Percentiles rank a stretch among this genome's conserved stretches.
phyloP scores from a whole-genome alignment of 2,329 filamentous ascomycete species.

The Ascochyta pisi region DNA sequence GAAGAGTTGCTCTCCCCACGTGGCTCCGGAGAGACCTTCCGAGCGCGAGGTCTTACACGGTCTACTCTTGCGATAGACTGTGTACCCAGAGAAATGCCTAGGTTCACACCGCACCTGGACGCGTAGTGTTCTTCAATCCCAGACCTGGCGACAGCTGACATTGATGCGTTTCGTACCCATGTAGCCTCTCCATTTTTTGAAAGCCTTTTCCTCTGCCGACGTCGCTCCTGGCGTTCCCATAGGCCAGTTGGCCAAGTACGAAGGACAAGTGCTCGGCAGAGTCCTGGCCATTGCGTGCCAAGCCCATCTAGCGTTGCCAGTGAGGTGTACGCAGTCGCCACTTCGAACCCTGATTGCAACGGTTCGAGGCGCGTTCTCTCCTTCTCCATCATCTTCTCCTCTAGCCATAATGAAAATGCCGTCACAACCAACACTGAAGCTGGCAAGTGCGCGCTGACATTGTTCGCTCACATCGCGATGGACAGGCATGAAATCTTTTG shows the following conservation, averaged over 20 bases:
- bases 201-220: conserved; percentile 40
- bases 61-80: background rate
- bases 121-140: conserved; percentile 34
- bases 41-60: background rate
- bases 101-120: background rate
- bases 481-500: conserved; percentile 89
- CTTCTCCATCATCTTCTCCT: conserved; percentile 48
- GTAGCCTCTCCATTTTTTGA: conserved; percentile 49
- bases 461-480: conserved; percentile 94
- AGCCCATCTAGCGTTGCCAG: conserved; percentile 78
- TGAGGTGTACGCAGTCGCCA: conserved; percentile 91
- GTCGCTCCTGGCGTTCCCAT: conserved; percentile 44
- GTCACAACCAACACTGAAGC: conserved; percentile 89
- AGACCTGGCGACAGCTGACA: conserved; percentile 51
- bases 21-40: background rate
- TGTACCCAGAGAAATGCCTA: background rate
- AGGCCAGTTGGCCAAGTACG: conserved; percentile 78
- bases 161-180: conserved; percentile 51
- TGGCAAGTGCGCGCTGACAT: conserved; percentile 80
- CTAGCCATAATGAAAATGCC: conserved; percentile 79
- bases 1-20: background rate
- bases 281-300: conserved; percentile 97
- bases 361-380: conserved; percentile 38
- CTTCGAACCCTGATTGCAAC: conserved; percentile 66
- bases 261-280: conserved; percentile 78